Conservation (phyloP, 495 filamentous ascomycete species). For the Amniculicola lignicola region DNA sequence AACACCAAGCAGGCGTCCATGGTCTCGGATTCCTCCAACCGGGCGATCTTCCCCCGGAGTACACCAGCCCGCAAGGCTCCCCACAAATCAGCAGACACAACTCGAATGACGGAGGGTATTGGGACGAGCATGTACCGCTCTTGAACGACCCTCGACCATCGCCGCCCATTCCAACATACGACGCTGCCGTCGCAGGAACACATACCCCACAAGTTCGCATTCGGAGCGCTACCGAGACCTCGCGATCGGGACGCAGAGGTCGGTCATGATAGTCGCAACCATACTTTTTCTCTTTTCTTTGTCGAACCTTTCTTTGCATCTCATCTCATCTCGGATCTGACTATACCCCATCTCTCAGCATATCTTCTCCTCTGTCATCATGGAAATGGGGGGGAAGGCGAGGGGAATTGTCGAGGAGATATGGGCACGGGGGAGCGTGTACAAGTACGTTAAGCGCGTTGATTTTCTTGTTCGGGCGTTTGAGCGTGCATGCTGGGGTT, state of each 20-base stretch:
- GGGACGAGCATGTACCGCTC: slow-evolving; percentile 19
- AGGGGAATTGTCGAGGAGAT: slow-evolving; percentile 2
- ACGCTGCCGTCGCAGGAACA: slow-evolving; percentile 33
- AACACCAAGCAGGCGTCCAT: slow-evolving; percentile 14
- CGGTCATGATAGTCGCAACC: slow-evolving; percentile 2
- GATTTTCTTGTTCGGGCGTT: too few species aligned
- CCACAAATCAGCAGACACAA: slow-evolving; percentile 13
- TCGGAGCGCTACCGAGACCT: slow-evolving; percentile 32
- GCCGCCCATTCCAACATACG: slow-evolving; percentile 43
- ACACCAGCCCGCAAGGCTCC: slow-evolving; percentile 40
- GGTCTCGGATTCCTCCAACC: slow-evolving; percentile 36
- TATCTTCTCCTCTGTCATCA: slow-evolving; percentile 18
- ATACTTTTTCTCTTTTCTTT: not conserved
- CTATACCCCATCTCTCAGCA: slow-evolving; percentile 33
- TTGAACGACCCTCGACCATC: slow-evolving; percentile 7
- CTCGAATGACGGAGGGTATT: slow-evolving; percentile 16
- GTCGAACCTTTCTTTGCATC: not conserved
- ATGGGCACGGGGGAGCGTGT: too few species aligned
- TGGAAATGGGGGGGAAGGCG: too few species aligned
- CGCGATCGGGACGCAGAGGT: slow-evolving; percentile 19
- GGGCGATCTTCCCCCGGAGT: slow-evolving; percentile 42
- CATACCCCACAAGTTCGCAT: slow-evolving; percentile 24
- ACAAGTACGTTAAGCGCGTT: too few species aligned
- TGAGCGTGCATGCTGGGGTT: too few species aligned
- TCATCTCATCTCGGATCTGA: slow-evolving; percentile 6